Conservation (phyloP, 345 rosid genomes). For the Corchorus capsularis region DNA sequence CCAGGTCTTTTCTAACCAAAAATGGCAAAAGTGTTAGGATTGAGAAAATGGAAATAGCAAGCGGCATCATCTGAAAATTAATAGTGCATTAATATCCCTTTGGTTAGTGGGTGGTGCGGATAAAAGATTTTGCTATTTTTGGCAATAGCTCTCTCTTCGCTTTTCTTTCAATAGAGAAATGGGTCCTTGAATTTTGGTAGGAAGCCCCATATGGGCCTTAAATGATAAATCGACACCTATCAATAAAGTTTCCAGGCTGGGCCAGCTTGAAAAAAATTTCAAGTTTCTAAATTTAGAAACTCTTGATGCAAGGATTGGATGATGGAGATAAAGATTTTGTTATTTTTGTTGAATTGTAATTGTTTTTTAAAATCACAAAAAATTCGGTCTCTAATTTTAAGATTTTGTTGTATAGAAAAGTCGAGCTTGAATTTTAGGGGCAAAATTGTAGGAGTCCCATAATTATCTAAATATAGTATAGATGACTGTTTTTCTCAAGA, state of each 20-base stretch:
- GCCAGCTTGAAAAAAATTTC: not conserved
- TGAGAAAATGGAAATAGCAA: not conserved
- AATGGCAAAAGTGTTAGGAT: slow-evolving; percentile 5
- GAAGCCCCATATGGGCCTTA: slow-evolving; percentile 11
- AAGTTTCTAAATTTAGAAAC: slow-evolving; percentile 24
- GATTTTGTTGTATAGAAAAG: no score
- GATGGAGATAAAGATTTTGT: not conserved
- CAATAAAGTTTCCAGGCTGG: not conserved
- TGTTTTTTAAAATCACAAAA: not conserved
- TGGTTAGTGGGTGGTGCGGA: not conserved
- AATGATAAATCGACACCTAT: not conserved
- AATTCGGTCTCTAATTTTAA: not conserved
- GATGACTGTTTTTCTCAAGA: no score
- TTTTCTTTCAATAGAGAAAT: not conserved
- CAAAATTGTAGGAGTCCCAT: no score
- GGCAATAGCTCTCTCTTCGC: not conserved
- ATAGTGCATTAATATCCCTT: slow-evolving; percentile 7
- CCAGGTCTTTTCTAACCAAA: not conserved
- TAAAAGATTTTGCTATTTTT: slow-evolving; percentile 19
- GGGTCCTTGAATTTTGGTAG: slow-evolving; percentile 21
- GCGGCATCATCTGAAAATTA: not conserved
- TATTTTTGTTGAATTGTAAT: not conserved
- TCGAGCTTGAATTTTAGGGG: no score
- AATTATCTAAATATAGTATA: no score
- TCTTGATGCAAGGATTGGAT: not conserved